These are phyloP conservation scores for Fusarium pseudonygamai DNA, from an alignment of 2,329 filamentous ascomycete species.

Conservation along the genomic window DNA sequence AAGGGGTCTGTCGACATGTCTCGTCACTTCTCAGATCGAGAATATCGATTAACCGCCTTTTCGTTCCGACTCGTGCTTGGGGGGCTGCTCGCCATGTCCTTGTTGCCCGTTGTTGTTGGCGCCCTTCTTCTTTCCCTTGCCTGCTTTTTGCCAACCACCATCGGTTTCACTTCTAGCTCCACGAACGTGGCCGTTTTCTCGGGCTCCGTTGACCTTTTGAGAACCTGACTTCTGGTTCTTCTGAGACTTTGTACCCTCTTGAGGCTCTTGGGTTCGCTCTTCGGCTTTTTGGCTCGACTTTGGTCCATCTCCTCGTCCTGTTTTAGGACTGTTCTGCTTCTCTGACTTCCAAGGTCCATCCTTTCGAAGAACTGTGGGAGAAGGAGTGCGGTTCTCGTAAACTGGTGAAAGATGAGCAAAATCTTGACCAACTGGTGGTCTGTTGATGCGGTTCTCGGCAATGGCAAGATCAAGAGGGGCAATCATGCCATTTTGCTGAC, in stretches of 20 bases:
- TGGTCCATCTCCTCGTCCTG: conserved; percentile 24
- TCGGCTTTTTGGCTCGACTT: conserved; percentile 41
- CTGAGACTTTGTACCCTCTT: conserved; percentile 36
- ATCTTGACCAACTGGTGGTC: conserved; percentile 50
- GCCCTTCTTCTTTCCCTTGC: conserved; percentile 59
- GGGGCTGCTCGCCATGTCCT: conserved; percentile 61
- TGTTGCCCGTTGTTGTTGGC: conserved; percentile 48
- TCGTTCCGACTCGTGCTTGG: conserved; percentile 68
- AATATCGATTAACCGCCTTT: conserved; percentile 63
- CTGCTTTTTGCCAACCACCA: conserved; percentile 67
- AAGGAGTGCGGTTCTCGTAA: conserved; percentile 76
- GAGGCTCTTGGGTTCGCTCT: conserved; percentile 42
- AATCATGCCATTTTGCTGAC: conserved; percentile 60
- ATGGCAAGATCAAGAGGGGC: conserved; percentile 66
- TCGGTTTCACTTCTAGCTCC: conserved; percentile 65
- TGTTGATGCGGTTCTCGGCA: conserved; percentile 53
- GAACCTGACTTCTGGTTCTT: conserved; percentile 41
- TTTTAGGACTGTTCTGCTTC: conserved; percentile 36
- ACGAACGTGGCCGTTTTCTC: conserved; percentile 64
- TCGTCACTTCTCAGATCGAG: conserved; percentile 34
- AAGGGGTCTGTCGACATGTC: background rate
- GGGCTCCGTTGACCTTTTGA: conserved; percentile 52
- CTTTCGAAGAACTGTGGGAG: conserved; percentile 69
- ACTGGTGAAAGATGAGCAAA: conserved; percentile 74
- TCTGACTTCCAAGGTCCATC: conserved; percentile 51